Percentiles rank a stretch among this genome's conserved stretches.
Conservation (phyloP, 768 basidiomycete genomes). For the Leccinum longicurvipes region DNA sequence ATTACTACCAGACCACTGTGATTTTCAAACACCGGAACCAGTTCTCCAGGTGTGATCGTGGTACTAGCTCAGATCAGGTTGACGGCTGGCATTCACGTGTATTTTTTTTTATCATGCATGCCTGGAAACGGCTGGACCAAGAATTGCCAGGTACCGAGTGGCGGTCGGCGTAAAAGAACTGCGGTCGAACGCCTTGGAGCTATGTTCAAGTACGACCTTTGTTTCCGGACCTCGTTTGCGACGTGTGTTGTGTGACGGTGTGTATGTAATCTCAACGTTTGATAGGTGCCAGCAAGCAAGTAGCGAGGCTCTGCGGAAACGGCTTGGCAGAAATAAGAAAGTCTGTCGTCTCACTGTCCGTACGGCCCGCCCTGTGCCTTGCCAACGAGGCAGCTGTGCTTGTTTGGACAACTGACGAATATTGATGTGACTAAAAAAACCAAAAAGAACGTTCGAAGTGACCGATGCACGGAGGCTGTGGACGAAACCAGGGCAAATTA, state of each 20-base stretch:
- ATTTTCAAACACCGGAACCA: constrained; percentile 38
- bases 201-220: constrained; percentile 17
- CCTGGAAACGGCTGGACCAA: constrained; percentile 36
- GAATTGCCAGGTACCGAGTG: constrained; percentile 29
- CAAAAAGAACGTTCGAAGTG: constrained; percentile 6
- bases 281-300: constrained; percentile 21
- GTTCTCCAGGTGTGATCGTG: constrained; percentile 29
- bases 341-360: constrained; percentile 9
- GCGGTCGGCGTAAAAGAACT: constrained; percentile 36
- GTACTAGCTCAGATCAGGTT: constrained; percentile 10
- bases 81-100: constrained; percentile 23
- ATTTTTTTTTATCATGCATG: constrained; percentile 20
- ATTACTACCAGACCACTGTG: constrained; percentile 33
- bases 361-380: constrained; percentile 10
- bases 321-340: constrained; percentile 16
- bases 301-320: constrained; percentile 19
- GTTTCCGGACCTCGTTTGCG: constrained; percentile 21
- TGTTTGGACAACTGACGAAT: constrained; percentile 10
- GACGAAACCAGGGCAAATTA: constrained; percentile 13
- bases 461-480: constrained; percentile 13
- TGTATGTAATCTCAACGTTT: constrained; percentile 25
- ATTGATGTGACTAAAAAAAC: constrained; percentile 15
- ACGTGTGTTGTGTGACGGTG: constrained; percentile 4
- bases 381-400: constrained; percentile 12
- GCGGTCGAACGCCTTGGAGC: constrained; percentile 21